phyloP scores from a whole-genome alignment of 2,329 filamentous ascomycete species.

The Aspergillus luchuensis region DNA sequence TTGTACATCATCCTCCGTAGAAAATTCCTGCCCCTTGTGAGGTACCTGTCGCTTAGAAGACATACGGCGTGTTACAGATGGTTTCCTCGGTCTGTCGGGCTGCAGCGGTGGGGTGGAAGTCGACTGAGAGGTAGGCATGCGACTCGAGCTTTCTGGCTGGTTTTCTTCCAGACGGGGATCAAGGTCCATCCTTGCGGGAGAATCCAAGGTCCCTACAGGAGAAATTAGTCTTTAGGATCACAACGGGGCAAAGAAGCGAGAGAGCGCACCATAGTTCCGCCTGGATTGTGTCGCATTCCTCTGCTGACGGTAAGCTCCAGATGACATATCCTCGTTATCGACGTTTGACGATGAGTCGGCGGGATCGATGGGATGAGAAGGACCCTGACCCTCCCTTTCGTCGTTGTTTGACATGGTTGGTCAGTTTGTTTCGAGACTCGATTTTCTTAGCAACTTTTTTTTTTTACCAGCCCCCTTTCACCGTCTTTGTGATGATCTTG shows the following conservation, averaged over 20 bases:
- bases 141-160: slow-evolving; percentile 31
- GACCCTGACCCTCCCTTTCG: slow-evolving; percentile 13
- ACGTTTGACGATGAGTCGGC: slow-evolving; percentile 13
- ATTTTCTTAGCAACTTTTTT: not conserved
- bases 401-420: slow-evolving; percentile 22
- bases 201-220: slow-evolving; percentile 36
- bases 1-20: slow-evolving; percentile 80
- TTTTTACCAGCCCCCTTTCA: not conserved
- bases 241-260: not conserved
- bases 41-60: slow-evolving; percentile 73
- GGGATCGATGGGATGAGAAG: slow-evolving; percentile 11
- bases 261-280: slow-evolving; percentile 35
- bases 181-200: slow-evolving; percentile 23
- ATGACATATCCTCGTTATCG: slow-evolving; percentile 18
- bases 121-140: slow-evolving; percentile 47
- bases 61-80: slow-evolving; percentile 69
- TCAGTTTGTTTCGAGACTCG: slow-evolving; percentile 1
- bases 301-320: slow-evolving; percentile 21
- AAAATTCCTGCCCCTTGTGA: slow-evolving; percentile 82
- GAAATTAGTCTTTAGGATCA: not conserved
- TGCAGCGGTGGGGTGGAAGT: slow-evolving; percentile 41
- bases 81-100: slow-evolving; percentile 64
- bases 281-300: slow-evolving; percentile 17
- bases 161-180: slow-evolving; percentile 33
- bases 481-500: slow-evolving; percentile 5